Evolutionary conservation across 371 early-diverging fungal species (phyloP).

Genomic region (Smittium culicis): DNA sequence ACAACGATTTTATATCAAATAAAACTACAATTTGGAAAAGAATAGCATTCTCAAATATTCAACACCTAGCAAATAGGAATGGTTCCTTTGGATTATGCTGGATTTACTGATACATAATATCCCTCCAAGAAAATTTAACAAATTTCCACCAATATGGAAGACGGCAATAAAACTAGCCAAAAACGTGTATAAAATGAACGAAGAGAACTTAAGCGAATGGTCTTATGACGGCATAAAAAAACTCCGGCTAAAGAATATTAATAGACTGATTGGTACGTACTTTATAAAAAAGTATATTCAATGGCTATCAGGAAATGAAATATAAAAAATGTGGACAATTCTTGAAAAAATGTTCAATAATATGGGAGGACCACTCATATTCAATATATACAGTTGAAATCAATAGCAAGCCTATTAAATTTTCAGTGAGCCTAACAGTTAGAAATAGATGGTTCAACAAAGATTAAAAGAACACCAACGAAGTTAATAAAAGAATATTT

Average conservation of each 20-base stretch:
- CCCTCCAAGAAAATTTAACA: neutral
- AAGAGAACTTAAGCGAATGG: neutral
- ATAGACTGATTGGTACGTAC: neutral
- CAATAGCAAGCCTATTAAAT: neutral
- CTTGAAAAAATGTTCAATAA: neutral
- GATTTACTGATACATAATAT: neutral
- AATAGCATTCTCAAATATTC: neutral
- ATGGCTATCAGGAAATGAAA: neutral
- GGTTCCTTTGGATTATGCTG: neutral
- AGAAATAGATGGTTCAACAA: neutral
- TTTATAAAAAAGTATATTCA: neutral
- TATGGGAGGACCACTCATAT: neutral
- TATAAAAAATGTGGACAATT: neutral
- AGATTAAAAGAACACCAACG: neutral
- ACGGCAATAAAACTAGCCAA: neutral
- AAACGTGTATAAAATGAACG: neutral
- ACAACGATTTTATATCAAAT: neutral
- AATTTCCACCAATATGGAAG: neutral
- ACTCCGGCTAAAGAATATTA: neutral
- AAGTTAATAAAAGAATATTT: neutral
- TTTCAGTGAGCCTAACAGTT: neutral
- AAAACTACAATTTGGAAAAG: neutral
- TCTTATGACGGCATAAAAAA: neutral
- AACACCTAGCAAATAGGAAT: neutral
- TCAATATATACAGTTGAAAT: neutral